These are phyloP conservation scores for Trichosporon coremiiforme DNA, from an alignment of 1,284 basidiomycete species.

Conservation along the genomic window DNA sequence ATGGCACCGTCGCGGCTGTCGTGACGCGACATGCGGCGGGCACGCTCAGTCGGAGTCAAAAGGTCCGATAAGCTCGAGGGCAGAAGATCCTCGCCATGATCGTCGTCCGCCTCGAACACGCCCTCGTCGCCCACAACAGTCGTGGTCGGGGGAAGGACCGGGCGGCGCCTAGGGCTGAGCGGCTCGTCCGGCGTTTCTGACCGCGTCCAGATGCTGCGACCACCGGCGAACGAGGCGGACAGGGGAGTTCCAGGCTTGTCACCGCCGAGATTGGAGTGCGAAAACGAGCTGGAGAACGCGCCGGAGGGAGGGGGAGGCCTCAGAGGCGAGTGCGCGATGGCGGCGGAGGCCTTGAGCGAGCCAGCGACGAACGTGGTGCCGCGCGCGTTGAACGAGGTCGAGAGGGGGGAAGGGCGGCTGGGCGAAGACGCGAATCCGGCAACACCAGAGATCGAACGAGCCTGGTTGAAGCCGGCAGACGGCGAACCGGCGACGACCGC, in stretches of 20 bases:
- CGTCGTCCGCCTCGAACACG: constrained; percentile 53
- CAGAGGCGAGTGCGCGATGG: constrained; percentile 41
- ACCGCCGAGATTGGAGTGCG: constrained; percentile 36
- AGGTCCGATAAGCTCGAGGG: constrained; percentile 84
- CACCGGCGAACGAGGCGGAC: constrained; percentile 52
- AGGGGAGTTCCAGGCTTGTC: constrained; percentile 37
- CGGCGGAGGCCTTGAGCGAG: constrained; percentile 43
- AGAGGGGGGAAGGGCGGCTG: constrained; percentile 49
- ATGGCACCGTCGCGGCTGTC: constrained; percentile 48
- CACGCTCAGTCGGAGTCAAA: constrained; percentile 78
- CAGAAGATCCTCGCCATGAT: constrained; percentile 81
- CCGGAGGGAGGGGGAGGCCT: constrained; percentile 44
- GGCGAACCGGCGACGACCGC: constrained; percentile 44
- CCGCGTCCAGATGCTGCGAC: constrained; percentile 49
- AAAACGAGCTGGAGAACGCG: constrained; percentile 47
- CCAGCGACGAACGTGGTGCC: constrained; percentile 44
- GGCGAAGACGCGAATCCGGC: constrained; percentile 48
- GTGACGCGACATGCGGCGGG: constrained; percentile 70
- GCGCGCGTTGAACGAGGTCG: constrained; percentile 44
- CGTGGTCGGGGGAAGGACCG: constrained; percentile 26
- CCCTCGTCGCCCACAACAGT: constrained; percentile 36
- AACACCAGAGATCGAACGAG: constrained; percentile 32
- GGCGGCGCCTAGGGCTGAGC: constrained; percentile 42
- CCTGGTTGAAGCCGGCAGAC: constrained; percentile 47
- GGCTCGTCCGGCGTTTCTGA: constrained; percentile 47